Percentiles rank a stretch among this genome's conserved stretches.
Conservation (phyloP, 495 filamentous ascomycete genomes). For the Beverwykella pulmonaria region DNA sequence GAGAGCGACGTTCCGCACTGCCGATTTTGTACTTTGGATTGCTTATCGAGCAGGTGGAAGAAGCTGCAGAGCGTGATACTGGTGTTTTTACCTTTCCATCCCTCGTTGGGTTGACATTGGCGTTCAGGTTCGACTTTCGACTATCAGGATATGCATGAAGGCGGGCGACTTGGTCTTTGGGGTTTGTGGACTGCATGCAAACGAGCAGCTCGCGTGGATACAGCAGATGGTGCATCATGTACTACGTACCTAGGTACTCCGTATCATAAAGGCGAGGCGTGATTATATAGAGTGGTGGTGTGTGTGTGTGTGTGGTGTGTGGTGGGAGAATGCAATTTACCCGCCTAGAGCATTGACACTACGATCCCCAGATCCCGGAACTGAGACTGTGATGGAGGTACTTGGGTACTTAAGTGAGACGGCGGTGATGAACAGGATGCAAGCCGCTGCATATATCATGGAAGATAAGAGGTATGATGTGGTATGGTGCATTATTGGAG, state of each 20-base stretch:
- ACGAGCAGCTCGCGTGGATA: background rate
- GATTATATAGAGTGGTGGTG: background rate
- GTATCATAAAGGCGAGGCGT: background rate
- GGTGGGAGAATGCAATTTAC: slow-evolving; percentile 11
- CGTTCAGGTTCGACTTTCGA: background rate
- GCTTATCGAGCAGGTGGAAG: background rate
- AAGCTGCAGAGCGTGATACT: background rate
- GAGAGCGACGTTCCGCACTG: background rate
- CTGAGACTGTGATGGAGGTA: slow-evolving; percentile 3
- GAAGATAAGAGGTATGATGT: background rate
- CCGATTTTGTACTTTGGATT: background rate
- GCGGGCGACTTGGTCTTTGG: background rate
- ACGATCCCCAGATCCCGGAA: slow-evolving; percentile 15
- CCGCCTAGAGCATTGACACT: slow-evolving; percentile 20
- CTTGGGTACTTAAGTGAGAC: background rate
- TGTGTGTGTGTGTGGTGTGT: background rate
- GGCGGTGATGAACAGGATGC: background rate
- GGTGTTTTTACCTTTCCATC: background rate
- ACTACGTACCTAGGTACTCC: background rate
- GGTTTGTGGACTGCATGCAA: background rate
- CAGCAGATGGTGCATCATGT: background rate
- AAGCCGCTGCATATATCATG: background rate
- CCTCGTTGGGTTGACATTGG: background rate
- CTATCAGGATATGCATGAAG: background rate
- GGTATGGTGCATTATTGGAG: background rate